These are phyloP conservation scores for Candida adriatica DNA, from an alignment of 805 yeast genomes.

Conservation along the genomic window DNA sequence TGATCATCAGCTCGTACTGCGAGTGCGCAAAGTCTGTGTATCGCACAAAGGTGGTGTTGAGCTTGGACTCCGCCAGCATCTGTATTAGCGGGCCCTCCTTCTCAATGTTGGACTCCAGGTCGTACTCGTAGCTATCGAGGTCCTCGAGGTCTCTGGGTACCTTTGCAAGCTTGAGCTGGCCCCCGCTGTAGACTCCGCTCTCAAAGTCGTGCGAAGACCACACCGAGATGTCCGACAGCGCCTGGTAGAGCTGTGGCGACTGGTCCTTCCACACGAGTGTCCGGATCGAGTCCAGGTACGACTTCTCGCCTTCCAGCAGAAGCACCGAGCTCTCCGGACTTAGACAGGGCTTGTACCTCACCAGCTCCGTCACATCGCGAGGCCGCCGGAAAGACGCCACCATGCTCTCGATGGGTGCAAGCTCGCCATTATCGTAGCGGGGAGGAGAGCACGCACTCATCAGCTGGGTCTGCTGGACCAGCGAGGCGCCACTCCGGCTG, in stretches of 20 bases:
- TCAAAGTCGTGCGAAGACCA: constrained; percentile 33
- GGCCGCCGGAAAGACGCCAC: constrained; percentile 13
- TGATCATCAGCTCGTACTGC: constrained; percentile 59
- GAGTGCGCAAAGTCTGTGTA: constrained; percentile 35
- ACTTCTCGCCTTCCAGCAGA: constrained; percentile 69
- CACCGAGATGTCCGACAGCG: constrained; percentile 60
- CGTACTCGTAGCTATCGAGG: constrained; percentile 16
- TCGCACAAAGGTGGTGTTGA: constrained; percentile 23
- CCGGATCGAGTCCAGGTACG: constrained; percentile 35
- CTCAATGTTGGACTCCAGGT: constrained; percentile 21
- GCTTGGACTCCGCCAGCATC: constrained; percentile 22
- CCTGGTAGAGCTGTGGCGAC: constrained; percentile 46
- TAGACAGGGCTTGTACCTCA: constrained; percentile 16
- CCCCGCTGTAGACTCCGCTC: constrained; percentile 50
- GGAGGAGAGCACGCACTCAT: constrained; percentile 23
- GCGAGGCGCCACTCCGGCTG: constrained; percentile 1
- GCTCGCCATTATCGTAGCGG: constrained; percentile 16
- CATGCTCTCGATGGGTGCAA: constrained; percentile 16
- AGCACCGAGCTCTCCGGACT: constrained; percentile 47
- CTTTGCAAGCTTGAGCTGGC: constrained; percentile 42
- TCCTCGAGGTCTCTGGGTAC: constrained; percentile 31
- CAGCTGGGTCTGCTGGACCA: constrained; percentile 8
- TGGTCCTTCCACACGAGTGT: constrained; percentile 44
- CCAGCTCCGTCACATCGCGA: constrained; percentile 12
- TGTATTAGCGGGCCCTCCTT: constrained; percentile 16